Evolutionary conservation across 2,329 filamentous ascomycete species (phyloP).

Genomic region (Aureobasidium musti): DNA sequence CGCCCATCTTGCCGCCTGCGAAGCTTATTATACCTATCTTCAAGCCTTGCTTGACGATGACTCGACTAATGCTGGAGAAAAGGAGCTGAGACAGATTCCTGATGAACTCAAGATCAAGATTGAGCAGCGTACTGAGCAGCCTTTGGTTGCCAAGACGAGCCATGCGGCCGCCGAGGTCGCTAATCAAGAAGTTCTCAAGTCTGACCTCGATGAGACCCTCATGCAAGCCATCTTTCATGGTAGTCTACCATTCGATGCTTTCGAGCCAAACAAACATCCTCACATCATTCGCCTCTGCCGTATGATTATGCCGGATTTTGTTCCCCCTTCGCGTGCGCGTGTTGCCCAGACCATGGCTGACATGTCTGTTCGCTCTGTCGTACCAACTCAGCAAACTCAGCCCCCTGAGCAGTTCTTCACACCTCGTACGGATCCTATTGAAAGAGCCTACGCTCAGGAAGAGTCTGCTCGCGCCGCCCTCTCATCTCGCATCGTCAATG

Average conservation of each 20-base stretch:
- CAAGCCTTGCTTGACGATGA: constrained; percentile 17
- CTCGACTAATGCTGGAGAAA: constrained; percentile 7
- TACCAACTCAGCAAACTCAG: constrained; percentile 2
- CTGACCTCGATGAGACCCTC: constrained; percentile 5
- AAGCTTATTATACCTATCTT: constrained; percentile 19
- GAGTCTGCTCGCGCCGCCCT: constrained; percentile 10
- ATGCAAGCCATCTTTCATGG: constrained; percentile 23
- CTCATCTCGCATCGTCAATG: constrained; percentile 8
- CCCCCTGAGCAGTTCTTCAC: background rate
- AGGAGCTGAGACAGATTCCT: constrained; percentile 15
- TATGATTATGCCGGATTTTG: constrained; percentile 13
- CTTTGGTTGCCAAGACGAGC: constrained; percentile 3
- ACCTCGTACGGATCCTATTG: background rate
- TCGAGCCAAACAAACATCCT: constrained; percentile 22
- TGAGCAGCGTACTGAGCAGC: constrained; percentile 10
- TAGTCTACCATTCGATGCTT: constrained; percentile 24
- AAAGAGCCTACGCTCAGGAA: background rate
- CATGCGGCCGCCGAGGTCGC: constrained; percentile 6
- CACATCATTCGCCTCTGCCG: constrained; percentile 10
- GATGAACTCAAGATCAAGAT: constrained; percentile 20
- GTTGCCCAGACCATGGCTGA: constrained; percentile 23
- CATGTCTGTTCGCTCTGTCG: background rate
- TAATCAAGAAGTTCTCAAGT: constrained; percentile 1
- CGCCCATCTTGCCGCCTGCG: constrained; percentile 20
- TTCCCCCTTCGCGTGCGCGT: constrained; percentile 19